Evolutionary conservation across 805 yeast species (phyloP).

Genomic region (Isabelozyma heimii): DNA sequence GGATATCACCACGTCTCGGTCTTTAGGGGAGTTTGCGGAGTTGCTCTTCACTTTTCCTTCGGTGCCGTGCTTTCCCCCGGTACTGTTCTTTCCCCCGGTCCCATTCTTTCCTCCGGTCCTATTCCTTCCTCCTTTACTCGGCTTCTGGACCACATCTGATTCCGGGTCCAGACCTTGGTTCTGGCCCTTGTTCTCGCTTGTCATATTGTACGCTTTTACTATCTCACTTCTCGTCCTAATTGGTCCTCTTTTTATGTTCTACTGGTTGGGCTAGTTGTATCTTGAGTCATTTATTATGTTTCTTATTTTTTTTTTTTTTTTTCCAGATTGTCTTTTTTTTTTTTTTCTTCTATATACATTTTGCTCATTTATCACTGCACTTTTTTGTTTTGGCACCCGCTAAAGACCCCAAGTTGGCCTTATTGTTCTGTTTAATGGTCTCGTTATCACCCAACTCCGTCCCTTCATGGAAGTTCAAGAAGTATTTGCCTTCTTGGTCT

Average conservation of each 20-base stretch:
- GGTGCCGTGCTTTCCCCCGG: too few species aligned
- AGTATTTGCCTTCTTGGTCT: conserved; percentile 42
- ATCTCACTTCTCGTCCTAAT: too few species aligned
- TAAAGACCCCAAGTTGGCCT: conserved; percentile 43
- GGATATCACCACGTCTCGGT: conserved; percentile 58
- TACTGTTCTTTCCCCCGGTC: too few species aligned
- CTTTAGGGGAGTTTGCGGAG: conserved; percentile 7
- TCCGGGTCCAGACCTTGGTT: too few species aligned
- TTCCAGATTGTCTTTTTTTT: too few species aligned
- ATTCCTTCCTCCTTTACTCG: too few species aligned
- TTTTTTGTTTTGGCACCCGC: conserved; percentile 52
- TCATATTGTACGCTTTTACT: too few species aligned
- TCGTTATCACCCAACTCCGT: conserved; percentile 94
- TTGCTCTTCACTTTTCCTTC: neutral
- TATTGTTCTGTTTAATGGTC: conserved; percentile 53
- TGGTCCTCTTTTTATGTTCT: too few species aligned
- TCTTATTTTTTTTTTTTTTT: too few species aligned
- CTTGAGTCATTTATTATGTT: neutral
- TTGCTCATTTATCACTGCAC: conserved; percentile 15
- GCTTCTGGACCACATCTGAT: too few species aligned
- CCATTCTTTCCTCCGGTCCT: too few species aligned
- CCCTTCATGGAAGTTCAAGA: conserved; percentile 69
- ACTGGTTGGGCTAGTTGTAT: neutral
- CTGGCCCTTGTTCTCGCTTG: too few species aligned
- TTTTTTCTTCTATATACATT: neutral